Evolutionary conservation across 208 protist genomes (phyloP).

Genomic region (Strigomonas culicis): DNA sequence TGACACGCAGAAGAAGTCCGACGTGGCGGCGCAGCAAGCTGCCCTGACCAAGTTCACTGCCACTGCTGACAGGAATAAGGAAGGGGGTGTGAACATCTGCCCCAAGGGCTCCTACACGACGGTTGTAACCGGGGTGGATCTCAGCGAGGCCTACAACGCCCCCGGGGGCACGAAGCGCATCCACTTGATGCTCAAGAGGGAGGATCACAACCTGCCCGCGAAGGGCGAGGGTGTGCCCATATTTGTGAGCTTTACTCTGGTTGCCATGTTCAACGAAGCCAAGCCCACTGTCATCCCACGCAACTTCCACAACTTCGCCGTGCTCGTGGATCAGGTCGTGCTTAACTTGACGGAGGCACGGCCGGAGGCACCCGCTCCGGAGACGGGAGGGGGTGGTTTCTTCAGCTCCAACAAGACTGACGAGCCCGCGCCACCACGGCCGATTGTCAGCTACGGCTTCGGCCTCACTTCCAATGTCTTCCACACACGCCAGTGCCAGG

Average conservation of each 20-base stretch:
- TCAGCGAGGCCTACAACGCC: constrained; percentile 59
- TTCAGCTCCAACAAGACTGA: constrained; percentile 8
- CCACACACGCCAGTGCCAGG: background rate
- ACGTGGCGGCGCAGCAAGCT: constrained; percentile 10
- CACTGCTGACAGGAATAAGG: constrained; percentile 10
- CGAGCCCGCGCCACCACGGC: constrained; percentile 7
- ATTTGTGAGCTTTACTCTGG: constrained; percentile 40
- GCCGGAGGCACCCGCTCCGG: constrained; percentile 8
- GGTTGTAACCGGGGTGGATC: constrained; percentile 35
- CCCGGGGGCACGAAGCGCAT: constrained; percentile 38
- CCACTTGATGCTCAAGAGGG: constrained; percentile 37
- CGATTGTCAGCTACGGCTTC: constrained; percentile 44
- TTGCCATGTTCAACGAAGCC: constrained; percentile 30
- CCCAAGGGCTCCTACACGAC: constrained; percentile 27
- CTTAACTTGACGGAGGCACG: constrained; percentile 42
- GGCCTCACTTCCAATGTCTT: constrained; percentile 54
- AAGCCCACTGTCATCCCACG: constrained; percentile 17
- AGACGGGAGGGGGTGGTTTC: background rate
- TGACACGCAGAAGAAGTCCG: constrained; percentile 17
- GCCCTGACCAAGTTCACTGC: constrained; percentile 9
- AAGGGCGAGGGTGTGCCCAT: constrained; percentile 33
- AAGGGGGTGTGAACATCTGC: constrained; percentile 11
- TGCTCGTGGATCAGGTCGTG: constrained; percentile 51
- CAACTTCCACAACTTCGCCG: constrained; percentile 43
- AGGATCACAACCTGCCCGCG: constrained; percentile 19